These are phyloP conservation scores for Prunella vulgaris DNA, from an alignment of 257 asterid species.

Conservation along the genomic window DNA sequence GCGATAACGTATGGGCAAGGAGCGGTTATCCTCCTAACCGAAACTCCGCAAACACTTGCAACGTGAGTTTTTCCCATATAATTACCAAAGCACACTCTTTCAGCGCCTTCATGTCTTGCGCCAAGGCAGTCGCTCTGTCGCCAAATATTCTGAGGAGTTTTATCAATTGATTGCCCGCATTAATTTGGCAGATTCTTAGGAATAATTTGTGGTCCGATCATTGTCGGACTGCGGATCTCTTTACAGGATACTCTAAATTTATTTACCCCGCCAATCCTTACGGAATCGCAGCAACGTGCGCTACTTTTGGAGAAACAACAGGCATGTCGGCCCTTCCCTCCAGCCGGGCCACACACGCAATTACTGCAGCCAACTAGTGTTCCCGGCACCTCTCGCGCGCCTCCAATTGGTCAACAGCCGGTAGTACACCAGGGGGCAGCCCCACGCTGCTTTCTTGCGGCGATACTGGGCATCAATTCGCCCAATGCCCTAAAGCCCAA, in stretches of 20 bases:
- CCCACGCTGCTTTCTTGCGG: neutral
- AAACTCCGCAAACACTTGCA: neutral
- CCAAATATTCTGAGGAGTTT: neutral
- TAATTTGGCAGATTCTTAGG: neutral
- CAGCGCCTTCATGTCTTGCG: neutral
- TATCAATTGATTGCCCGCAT: neutral
- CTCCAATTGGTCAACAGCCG: too few species aligned
- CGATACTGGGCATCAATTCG: neutral
- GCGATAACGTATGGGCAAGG: too few species aligned
- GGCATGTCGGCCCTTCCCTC: too few species aligned
- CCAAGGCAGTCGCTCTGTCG: neutral
- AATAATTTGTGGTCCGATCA: neutral
- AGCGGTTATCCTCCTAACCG: neutral
- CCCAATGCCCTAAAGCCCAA: neutral
- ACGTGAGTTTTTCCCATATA: neutral
- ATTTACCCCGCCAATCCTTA: neutral
- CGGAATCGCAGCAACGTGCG: neutral
- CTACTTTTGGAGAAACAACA: neutral
- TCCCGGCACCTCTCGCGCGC: too few species aligned
- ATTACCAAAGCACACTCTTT: neutral
- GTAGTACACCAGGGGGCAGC: neutral
- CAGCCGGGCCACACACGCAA: too few species aligned
- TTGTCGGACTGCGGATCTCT: neutral
- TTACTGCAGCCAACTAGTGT: too few species aligned
- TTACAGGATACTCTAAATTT: neutral